Base-by-base conservation (phyloP, 257 asterid genomes). In the Fraxinus excelsior region DNA sequence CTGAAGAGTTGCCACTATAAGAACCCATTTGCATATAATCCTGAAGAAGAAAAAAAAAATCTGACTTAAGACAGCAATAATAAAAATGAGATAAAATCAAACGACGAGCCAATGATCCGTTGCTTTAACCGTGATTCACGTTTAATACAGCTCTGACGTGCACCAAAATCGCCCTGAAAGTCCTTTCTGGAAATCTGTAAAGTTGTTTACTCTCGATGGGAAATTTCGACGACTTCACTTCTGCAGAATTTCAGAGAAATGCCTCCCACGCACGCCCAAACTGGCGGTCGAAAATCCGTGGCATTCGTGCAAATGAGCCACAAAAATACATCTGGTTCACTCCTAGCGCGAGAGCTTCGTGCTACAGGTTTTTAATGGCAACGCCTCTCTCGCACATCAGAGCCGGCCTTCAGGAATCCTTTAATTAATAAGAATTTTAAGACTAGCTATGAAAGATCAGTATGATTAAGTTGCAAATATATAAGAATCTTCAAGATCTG, bases 1-100 rank as follows among this genome's bases (percentile, higher is more conserved):
- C 93, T 79, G 91, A 80, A 4, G 97, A 88, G 35, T 86, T 89
- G 0, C 92, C 97, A 56, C 92, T 90, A 0, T 91, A 89, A 2
- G 91, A 76, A 25, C 91, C 91, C 98, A 94, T 90, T 67, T 32
- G 25, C 29, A 58, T 58, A n/a, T n/a, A 58, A 21, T 58, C 66
- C 66, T 21, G 14, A n/a, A 58, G 3, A 7, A n/a, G 8, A 16
- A 16, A 53, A 0, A 19, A 53, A 4, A 51, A 53, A 18, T 16
- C 19, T 18, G 21, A 6, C 49, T 11, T 42, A 0, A 42, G 49
- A 42, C n/a, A 46, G n/a, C n/a, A 16, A 14, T 46, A 46, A 14
- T 46, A 46, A 44, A 46, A 42, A 42, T 13, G 16, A 42, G 16
- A 42, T 37, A 13, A 42, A 46, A 46, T 46, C 56, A 46, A 46